Evolutionary conservation across 768 basidiomycete species (phyloP).

Genomic region (Scleroderma citrinum): DNA sequence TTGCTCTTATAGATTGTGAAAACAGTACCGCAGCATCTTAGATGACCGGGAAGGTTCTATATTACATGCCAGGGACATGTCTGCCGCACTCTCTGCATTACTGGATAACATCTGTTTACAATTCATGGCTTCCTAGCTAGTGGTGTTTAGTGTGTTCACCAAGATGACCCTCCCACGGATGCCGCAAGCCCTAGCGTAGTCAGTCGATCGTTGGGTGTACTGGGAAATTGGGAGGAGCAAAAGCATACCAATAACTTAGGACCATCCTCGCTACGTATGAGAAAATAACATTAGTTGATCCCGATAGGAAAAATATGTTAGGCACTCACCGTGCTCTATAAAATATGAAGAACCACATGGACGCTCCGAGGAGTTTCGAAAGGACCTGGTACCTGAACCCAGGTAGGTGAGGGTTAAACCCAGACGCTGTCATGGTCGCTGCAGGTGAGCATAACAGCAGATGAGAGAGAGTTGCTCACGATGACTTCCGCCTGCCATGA

Average conservation of each 20-base stretch:
- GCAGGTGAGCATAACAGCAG: conserved; percentile 1
- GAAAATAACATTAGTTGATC: not conserved
- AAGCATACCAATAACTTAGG: conserved; percentile 57
- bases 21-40: too few species aligned
- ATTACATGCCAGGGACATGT: too few species aligned
- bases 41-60: too few species aligned
- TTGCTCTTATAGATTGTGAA: too few species aligned
- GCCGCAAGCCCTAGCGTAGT: conserved; percentile 46
- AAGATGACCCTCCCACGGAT: conserved; percentile 59
- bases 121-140: conserved; percentile 15
- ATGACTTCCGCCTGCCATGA: conserved; percentile 30
- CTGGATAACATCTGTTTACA: not conserved
- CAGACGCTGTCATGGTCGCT: conserved; percentile 42
- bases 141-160: conserved; percentile 36
- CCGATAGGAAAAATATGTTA: conserved; percentile 1
- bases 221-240: not conserved
- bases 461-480: conserved; percentile 14
- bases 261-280: conserved; percentile 59
- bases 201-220: not conserved
- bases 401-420: conserved; percentile 87
- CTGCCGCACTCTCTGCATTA: not conserved
- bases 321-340: conserved; percentile 82
- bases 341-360: conserved; percentile 99
- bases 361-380: conserved; percentile 80
- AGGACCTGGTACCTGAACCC: conserved; percentile 71